These are phyloP conservation scores for Viridothelium virens DNA, from an alignment of 495 filamentous ascomycete genomes.

Conservation along the genomic window DNA sequence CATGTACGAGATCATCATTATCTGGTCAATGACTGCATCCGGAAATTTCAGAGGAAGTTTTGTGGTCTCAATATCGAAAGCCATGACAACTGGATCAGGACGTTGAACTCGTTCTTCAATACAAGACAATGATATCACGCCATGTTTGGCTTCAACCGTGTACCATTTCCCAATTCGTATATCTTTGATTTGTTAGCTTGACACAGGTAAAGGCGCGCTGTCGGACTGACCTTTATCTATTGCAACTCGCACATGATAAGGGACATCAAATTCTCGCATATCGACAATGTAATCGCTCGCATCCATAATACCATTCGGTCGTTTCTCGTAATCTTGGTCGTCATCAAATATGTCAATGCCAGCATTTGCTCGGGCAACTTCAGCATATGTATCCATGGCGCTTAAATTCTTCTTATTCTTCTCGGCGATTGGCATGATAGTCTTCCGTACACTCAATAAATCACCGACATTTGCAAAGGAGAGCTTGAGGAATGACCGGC, in stretches of 20 bases:
- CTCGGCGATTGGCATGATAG: conserved; percentile 84
- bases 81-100: conserved; percentile 92
- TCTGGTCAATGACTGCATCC: conserved; percentile 88
- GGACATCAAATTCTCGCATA: conserved; percentile 98
- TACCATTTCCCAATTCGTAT: conserved; percentile 98
- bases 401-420: conserved; percentile 92
- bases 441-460: conserved; percentile 70
- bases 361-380: conserved; percentile 57
- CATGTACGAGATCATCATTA: conserved; percentile 99
- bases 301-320: conserved; percentile 72
- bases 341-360: conserved; percentile 97
- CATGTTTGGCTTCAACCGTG: conserved; percentile 88
- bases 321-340: conserved; percentile 73
- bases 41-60: conserved; percentile 97
- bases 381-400: conserved; percentile 96
- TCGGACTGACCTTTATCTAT: conserved; percentile 72
- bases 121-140: conserved; percentile 67
- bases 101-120: conserved; percentile 81
- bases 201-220: not conserved
- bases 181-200: conserved; percentile 43
- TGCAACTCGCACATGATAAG: conserved; percentile 96
- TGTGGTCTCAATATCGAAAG: conserved; percentile 96
- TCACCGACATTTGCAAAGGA: conserved; percentile 81
- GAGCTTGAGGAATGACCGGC: conserved; percentile 75
- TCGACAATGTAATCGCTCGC: conserved; percentile 97